phyloP scores from a whole-genome alignment of 2,329 filamentous ascomycete genomes.

The Pseudogymnoascus destructans region DNA sequence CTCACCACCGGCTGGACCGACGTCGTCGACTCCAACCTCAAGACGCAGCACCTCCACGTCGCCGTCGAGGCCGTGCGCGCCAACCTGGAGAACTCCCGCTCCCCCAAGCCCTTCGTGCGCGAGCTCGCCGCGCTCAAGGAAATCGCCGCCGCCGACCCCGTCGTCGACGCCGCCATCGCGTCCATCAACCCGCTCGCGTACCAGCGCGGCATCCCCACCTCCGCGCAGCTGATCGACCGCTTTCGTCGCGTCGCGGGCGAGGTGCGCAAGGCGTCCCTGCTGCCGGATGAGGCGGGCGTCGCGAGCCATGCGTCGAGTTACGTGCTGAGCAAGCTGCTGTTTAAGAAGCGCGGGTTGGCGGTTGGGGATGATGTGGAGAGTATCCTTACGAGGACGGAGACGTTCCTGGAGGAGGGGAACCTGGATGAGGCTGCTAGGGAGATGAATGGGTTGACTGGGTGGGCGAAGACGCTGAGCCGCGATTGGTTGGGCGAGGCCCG shows the following conservation, averaged over 20 bases:
- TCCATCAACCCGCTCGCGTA: conserved; percentile 91
- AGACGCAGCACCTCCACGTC: conserved; percentile 91
- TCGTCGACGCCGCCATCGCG: conserved; percentile 88
- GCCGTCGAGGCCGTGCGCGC: conserved; percentile 86
- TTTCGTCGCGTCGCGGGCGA: conserved; percentile 88
- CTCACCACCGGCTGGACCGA: conserved; percentile 82
- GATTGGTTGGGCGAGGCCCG: conserved; percentile 90
- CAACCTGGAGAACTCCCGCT: conserved; percentile 60
- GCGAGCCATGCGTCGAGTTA: conserved; percentile 87
- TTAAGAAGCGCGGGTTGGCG: conserved; percentile 82
- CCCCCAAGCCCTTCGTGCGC: conserved; percentile 73
- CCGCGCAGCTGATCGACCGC: conserved; percentile 79
- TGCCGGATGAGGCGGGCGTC: conserved; percentile 88
- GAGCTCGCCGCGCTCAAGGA: conserved; percentile 93
- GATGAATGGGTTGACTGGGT: conserved; percentile 85
- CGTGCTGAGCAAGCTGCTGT: conserved; percentile 84
- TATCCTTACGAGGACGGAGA: conserved; percentile 79
- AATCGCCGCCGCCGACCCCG: conserved; percentile 67
- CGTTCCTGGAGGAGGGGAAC: conserved; percentile 81
- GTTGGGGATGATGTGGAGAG: conserved; percentile 87
- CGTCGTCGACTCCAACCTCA: conserved; percentile 78
- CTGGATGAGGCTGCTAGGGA: conserved; percentile 83
- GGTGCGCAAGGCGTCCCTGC: conserved; percentile 83
- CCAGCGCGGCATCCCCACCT: conserved; percentile 75
- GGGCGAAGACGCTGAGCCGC: conserved; percentile 87